A percentile compares a stretch with the other conserved stretches of the same genome.
Evolutionary conservation across 73 alveolate genomes (phyloP).

Genomic region (Paramecium tetraurelia): DNA sequence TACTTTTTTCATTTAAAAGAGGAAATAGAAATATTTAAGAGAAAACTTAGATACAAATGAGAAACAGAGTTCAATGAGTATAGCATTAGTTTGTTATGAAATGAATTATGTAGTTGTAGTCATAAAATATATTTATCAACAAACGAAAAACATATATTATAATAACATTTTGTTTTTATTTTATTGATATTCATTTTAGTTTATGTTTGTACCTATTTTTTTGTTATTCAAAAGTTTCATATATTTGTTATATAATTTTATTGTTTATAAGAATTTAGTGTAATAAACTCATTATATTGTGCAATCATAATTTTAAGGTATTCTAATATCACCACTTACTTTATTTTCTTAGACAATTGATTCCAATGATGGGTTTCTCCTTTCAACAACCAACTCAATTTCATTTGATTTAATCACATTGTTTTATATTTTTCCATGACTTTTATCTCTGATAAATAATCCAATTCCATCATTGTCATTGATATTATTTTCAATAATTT

Average conservation of each 20-base stretch:
- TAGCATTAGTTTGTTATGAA: too few relatives aligned
- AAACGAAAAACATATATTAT: not conserved
- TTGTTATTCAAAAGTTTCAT: not conserved
- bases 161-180: too few relatives aligned
- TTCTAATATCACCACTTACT: constrained; percentile 54
- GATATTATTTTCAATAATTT: not conserved
- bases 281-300: constrained; percentile 30
- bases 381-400: constrained; percentile 56
- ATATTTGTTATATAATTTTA: not conserved
- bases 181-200: not conserved
- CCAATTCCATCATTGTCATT: constrained; percentile 62
- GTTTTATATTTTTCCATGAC: constrained; percentile 47
- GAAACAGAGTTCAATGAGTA: not conserved
- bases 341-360: constrained; percentile 24
- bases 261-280: not conserved
- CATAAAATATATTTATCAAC: not conserved
- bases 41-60: not conserved
- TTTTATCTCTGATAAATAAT: constrained; percentile 53
- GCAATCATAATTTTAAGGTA: constrained; percentile 48
- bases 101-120: not conserved
- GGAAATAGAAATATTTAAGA: not conserved
- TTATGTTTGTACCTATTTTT: too few relatives aligned
- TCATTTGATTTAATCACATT: constrained; percentile 47
- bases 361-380: constrained; percentile 15
- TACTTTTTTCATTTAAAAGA: not conserved